Base-by-base conservation (phyloP, 2,329 filamentous ascomycete species). In the Calcarisporium arbuscula region DNA sequence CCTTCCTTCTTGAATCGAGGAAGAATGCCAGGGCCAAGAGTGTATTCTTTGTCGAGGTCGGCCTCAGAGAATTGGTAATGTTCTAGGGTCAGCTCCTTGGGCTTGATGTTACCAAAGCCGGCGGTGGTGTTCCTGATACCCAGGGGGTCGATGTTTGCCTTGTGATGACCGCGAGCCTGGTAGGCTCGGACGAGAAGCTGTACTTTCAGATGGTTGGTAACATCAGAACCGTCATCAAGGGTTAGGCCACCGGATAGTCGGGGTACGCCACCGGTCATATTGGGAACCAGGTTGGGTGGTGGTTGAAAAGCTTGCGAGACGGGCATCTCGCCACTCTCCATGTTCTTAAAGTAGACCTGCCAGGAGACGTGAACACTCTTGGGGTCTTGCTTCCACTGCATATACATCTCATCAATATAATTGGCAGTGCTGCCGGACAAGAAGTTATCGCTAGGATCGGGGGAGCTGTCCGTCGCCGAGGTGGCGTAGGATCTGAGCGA, bases 341-440 rank as follows among this genome's bases (percentile, higher is more conserved):
- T 95, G 69, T 98, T 98, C 69, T 82, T 86, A 77, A 98, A 98
- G 76, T 98, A 98, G 58, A 94, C 82, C 69, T 95, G 90, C 92
- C 92, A 98, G 61, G 92, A 98, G 53, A 95, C 75, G 65, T 98
- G 92, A 40, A 98, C 92, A 57, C 86, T 95, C 53, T 80, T 76
- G 34, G 92, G 89, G 53, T 98, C 88, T 46, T 85, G 73, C 67
- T 90, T 95, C 92, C 92, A 98, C 60, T 89, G 81, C 70, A 95
- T 72, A 67, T 98, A 98, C 92, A 98, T 98, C 72, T 95, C 92
- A 64, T 98, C 92, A 60, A 98, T 87, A 69, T 98, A 98, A 70
- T 94, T 95, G 65, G 92, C 92, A 41, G 90, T 92, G 71, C 86
- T 96, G 49, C 92, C 92, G 45, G 88, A 86, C 42, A 98, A 77